Conservation (phyloP, 148 eudicot genomes). For the Amaranthus hypochondriacus region DNA sequence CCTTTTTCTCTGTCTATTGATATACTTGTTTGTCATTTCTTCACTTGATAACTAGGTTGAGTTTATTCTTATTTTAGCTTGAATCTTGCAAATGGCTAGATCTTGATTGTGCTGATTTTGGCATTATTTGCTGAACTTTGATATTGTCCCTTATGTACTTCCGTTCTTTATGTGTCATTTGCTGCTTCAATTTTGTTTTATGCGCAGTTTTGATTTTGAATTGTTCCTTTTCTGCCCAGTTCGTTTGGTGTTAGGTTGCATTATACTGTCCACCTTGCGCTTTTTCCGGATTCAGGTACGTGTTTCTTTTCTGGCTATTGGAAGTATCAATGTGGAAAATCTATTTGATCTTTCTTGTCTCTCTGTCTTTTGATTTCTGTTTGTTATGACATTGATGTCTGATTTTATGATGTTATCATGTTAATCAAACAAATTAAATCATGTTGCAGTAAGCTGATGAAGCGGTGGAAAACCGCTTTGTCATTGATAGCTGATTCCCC, state of each 20-base stretch:
- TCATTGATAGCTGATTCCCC: too few species aligned
- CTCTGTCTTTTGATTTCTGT: conserved; percentile 1
- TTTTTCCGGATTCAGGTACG: conserved; percentile 79
- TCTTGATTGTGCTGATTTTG: conserved; percentile 7
- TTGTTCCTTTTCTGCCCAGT: conserved; percentile 36
- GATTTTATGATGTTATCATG: background rate
- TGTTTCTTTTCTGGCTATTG: background rate
- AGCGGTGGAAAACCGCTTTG: too few species aligned
- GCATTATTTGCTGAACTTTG: background rate
- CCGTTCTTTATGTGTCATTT: conserved; percentile 2
- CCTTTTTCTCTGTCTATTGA: background rate
- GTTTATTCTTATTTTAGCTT: background rate
- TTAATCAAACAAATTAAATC: background rate
- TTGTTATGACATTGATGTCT: conserved; percentile 5
- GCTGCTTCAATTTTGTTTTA: background rate
- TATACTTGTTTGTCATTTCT: conserved; percentile 7
- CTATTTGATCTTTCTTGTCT: background rate
- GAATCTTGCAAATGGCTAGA: background rate
- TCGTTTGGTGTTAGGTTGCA: conserved; percentile 75
- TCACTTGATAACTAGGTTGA: background rate
- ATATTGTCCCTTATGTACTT: background rate
- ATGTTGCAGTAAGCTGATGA: too few species aligned
- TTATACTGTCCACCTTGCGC: conserved; percentile 60
- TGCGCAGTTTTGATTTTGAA: background rate
- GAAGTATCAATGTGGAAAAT: background rate